Base-by-base conservation (phyloP, 2,329 filamentous ascomycete species). In the Fusarium oxysporum region DNA sequence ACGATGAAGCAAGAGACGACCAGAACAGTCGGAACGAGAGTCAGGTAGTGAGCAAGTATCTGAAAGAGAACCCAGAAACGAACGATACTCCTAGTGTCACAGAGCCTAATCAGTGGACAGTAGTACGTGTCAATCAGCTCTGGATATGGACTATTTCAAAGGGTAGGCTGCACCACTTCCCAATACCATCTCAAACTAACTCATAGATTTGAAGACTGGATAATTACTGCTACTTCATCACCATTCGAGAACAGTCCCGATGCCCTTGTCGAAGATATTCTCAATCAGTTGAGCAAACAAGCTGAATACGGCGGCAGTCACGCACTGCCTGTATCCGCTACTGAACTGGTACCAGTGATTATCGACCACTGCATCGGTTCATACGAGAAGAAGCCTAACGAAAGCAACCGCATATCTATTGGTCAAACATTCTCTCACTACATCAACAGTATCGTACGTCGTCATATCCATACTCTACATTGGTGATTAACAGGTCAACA, bases 351-450 rank as follows among this genome's bases (percentile, higher is more conserved):
- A 2, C 41, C 17, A 5, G 19, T 40, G 3, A 40, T 65, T 0
- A 19, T 68, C 4, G 23, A 68, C 12, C 48, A 65, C 17, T 68
- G 60, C 37, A 50, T 65, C n/a, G 37, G 35, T 17, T 30, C 35
- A 1, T 68, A 68, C 4, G 41, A 68, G 30, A 65, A 32, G 13
- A 53, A 23, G 4, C 21, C 19, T 3, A 5, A 9, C 5, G 19
- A 17, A 1, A 4, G 17, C 0, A 8, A 5, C 8, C 33, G 8
- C 1, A 14, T 28, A 2, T 65, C 37, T 16, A 35, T 65, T 4
- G 35, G 48, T 0, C 61, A 55, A 2, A 12, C 30, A 0, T 60
- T 65, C 13, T 65, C 65, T 21, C 23, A 55, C 17, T 43, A 63
- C 2, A 60, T 60, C 2, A 60, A 67, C 14, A 19, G 12, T 5